Base-by-base conservation (phyloP, 768 basidiomycete genomes). In the Leccinum longicurvipes region DNA sequence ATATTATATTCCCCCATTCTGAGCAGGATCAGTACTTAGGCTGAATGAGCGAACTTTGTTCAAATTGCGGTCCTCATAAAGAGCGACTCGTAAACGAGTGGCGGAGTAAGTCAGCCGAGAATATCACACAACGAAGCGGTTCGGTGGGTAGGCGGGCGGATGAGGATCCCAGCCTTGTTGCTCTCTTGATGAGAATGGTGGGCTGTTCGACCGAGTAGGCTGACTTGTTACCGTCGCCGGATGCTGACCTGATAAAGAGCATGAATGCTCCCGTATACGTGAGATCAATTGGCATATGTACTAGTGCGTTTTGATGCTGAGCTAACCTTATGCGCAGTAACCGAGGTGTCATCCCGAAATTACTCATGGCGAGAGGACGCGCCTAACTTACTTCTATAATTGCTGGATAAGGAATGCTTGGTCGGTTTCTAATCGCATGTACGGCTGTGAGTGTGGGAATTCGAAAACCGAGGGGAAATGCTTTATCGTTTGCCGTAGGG, bases 341-440 rank as follows among this genome's bases (percentile, higher is more conserved):
- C 53, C 50, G 7, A 50, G 28, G 42, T 14, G 32, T 51, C 46
- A 21, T 23, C 21, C 28, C 27, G 25, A 50, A 41, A 41, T 34
- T 34, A 36, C 17, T 36, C n/a, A 36, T 17, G 17, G 34, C 34
- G 9, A 36, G 34, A 36, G 15, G 41, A 21, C 10, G 19, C 41
- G 11, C 19, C 10, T 6, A 41, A n/a, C n/a, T n/a, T n/a, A n/a
- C n/a, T n/a, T 47, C 32, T 54, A 48, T 53, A 25, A 14, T 23
- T 46, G 24, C 44, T 23, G 50, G 63, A 65, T 59, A 54, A 56
- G 34, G 15, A 21, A 14, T 25, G 47, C n/a, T 23, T 17, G 14
- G 28, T 23, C 47, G 19, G 8, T 10, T 42, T 56, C 27, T 7
- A 17, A 36, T 17, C 34, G 34, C 17, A 15, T 32, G 11, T 32